A percentile compares a stretch with the other conserved stretches of the same genome.
Evolutionary conservation across 208 protist species (phyloP).

Genomic region (Strigomonas oncopelti): DNA sequence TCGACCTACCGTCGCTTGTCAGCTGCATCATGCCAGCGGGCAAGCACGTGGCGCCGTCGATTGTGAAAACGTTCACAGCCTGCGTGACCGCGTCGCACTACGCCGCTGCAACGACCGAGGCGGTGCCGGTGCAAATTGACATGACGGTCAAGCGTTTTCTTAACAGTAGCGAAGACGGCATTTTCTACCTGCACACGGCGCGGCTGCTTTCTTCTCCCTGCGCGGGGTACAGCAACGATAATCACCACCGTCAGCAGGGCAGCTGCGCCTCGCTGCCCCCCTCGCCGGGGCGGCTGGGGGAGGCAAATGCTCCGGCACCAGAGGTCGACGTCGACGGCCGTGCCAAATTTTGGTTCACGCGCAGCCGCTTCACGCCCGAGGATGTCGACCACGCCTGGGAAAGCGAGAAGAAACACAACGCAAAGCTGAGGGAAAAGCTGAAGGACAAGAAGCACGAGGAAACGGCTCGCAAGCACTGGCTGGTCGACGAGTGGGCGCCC

Average conservation of each 20-base stretch:
- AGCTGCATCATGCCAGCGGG: neutral
- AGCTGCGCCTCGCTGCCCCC: neutral
- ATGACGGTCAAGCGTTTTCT: neutral
- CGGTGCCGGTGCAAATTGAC: conserved; percentile 8
- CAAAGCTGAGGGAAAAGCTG: neutral
- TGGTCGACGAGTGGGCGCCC: conserved; percentile 12
- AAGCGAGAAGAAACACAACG: neutral
- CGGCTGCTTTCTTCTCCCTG: conserved; percentile 20
- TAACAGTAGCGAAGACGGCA: conserved; percentile 6
- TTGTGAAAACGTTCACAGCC: neutral
- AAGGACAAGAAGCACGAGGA: neutral
- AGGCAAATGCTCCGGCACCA: neutral
- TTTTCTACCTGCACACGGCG: conserved; percentile 30
- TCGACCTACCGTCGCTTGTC: conserved; percentile 1
- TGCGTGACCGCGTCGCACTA: neutral
- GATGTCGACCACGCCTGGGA: conserved; percentile 2
- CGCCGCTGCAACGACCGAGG: neutral
- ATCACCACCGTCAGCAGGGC: neutral
- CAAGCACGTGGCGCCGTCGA: neutral
- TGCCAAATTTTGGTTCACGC: conserved; percentile 6
- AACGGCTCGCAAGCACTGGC: conserved; percentile 2
- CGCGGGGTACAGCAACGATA: neutral
- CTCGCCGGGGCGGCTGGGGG: neutral
- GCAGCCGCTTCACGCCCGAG: conserved; percentile 7
- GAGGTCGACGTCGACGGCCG: neutral